A percentile compares a stretch with the other conserved stretches of the same genome.
phyloP scores from a whole-genome alignment of 768 basidiomycete species.

The Mycena rebaudengoi region DNA sequence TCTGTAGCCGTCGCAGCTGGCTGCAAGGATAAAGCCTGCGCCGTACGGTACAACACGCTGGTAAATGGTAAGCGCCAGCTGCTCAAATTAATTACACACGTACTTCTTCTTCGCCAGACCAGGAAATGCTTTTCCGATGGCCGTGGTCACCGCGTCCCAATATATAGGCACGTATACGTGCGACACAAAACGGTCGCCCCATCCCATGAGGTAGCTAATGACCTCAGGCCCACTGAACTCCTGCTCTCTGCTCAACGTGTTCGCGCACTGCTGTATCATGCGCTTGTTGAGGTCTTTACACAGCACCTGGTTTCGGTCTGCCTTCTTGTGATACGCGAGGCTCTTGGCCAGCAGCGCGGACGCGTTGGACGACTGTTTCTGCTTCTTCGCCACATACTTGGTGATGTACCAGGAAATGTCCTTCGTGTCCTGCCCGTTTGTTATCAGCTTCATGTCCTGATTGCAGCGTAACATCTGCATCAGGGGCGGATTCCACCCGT shows the following conservation, averaged over 20 bases:
- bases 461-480: conserved; percentile 38
- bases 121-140: conserved; percentile 14
- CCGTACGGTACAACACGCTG: no score
- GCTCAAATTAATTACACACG: background rate
- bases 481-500: conserved; percentile 38
- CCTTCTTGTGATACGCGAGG: conserved; percentile 34
- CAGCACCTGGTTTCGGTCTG: conserved; percentile 14
- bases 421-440: conserved; percentile 42
- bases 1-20: no score
- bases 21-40: no score
- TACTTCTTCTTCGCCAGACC: background rate
- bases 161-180: conserved; percentile 47
- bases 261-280: conserved; percentile 43
- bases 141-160: conserved; percentile 33
- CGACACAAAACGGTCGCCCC: conserved; percentile 46
- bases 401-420: conserved; percentile 48
- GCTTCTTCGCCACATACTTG: conserved; percentile 51
- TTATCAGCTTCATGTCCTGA: conserved; percentile 49
- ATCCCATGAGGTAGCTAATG: conserved; percentile 51
- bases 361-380: conserved; percentile 41
- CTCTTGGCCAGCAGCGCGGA: conserved; percentile 47
- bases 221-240: conserved; percentile 50
- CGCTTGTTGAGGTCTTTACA: conserved; percentile 32
- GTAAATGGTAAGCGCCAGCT: no score
- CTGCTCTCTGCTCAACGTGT: conserved; percentile 40